Evolutionary conservation across 352 stramenopile species (phyloP).

Genomic region (Globisporangium radiosum): DNA sequence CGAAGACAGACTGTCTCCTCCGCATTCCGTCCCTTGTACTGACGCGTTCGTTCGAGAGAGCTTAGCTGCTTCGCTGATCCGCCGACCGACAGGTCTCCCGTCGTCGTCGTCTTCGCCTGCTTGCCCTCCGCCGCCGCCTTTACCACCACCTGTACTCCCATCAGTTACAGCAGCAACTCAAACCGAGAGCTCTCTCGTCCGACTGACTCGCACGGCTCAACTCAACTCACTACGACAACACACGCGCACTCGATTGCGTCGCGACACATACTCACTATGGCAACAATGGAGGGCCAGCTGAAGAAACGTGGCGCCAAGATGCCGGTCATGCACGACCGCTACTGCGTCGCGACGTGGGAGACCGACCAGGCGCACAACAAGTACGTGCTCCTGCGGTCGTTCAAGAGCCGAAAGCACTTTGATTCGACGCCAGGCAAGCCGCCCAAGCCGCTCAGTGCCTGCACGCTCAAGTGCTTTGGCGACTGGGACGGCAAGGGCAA

Average conservation of each 20-base stretch:
- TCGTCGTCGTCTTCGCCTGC: background rate
- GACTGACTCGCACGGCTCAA: background rate
- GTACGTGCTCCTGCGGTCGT: constrained; percentile 66
- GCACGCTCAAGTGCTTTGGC: constrained; percentile 63
- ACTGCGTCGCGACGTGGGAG: constrained; percentile 74
- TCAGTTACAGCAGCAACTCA: background rate
- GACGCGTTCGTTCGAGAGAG: too few species aligned
- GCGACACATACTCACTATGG: background rate
- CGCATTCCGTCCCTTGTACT: too few species aligned
- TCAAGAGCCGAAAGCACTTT: constrained; percentile 50
- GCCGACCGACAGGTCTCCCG: background rate
- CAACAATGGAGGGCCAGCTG: constrained; percentile 51
- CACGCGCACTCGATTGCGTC: background rate
- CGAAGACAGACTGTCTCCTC: background rate
- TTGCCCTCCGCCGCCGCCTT: background rate
- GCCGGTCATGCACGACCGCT: constrained; percentile 77
- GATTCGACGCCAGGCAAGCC: constrained; percentile 39
- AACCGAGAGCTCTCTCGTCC: background rate
- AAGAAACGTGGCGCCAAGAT: constrained; percentile 69
- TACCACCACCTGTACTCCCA: background rate
- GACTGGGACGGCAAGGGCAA: constrained; percentile 75
- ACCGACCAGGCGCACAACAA: constrained; percentile 35
- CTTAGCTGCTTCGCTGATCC: too few species aligned
- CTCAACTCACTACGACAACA: background rate
- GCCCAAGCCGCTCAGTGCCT: constrained; percentile 41